Conservation (phyloP, 768 basidiomycete genomes). For the Tremella mesenterica region DNA sequence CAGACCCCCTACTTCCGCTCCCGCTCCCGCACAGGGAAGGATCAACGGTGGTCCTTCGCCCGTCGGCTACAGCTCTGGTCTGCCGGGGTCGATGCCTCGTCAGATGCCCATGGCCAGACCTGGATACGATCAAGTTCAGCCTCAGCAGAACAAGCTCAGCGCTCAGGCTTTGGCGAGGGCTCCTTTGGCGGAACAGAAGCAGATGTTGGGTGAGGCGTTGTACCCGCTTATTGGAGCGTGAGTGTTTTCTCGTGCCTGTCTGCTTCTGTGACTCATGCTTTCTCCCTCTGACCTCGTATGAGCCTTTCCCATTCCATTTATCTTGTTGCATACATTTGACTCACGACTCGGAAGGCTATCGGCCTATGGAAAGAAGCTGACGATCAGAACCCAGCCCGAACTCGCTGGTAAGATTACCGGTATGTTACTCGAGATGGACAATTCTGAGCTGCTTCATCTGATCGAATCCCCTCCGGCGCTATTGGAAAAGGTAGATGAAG, state of each 20-base stretch:
- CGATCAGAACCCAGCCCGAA: conserved; percentile 66
- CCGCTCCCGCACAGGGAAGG: conserved; percentile 48
- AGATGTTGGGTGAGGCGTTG: conserved; percentile 93
- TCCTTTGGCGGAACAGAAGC: conserved; percentile 82
- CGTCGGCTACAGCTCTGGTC: conserved; percentile 46
- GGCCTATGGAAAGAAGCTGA: no score
- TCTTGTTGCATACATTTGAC: background rate
- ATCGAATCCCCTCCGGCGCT: conserved; percentile 74
- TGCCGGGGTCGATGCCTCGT: conserved; percentile 38
- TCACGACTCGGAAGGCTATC: conserved; percentile 3
- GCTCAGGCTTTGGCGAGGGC: conserved; percentile 57
- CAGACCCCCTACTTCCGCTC: conserved; percentile 56
- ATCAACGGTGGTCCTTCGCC: conserved; percentile 46
- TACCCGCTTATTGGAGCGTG: conserved; percentile 82
- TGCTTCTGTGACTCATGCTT: background rate
- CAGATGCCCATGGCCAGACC: conserved; percentile 35
- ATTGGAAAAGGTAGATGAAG: conserved; percentile 83
- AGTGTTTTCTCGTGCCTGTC: conserved; percentile 41
- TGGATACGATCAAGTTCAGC: conserved; percentile 38
- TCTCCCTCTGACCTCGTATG: no score
- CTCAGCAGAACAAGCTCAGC: conserved; percentile 45
- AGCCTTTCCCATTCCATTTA: no score
- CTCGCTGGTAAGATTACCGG: conserved; percentile 97
- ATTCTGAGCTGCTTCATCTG: conserved; percentile 79
- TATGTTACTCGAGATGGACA: conserved; percentile 99